Evolutionary conservation across 768 basidiomycete species (phyloP), one percentile per base, ranked within the genome.

Genomic region (Leccinum subgranulosum): DNA sequence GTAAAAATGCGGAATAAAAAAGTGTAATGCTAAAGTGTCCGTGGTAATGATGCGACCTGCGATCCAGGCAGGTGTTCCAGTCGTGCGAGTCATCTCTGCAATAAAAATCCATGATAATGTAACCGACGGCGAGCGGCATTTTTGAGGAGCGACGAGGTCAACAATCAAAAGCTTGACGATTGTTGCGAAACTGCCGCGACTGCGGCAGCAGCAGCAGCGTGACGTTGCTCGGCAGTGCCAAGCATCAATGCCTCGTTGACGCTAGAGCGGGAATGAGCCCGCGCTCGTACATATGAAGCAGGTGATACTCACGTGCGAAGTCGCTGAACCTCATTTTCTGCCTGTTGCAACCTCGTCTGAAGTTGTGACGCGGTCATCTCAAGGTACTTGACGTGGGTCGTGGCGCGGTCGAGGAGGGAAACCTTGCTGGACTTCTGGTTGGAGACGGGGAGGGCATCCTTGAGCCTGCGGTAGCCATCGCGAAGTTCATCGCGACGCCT

Each of bases 401-500:
- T 90, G 43, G 92, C 90, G 68, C 93, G 85, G 67, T 95, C 94
- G 64, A 96, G 82, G 56, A 95, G 78, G 60, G 87, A 90, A 53
- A 93, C 90, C 77, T 96, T 96, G 82, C 88, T 92, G 10, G 90
- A 86, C 80, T 94, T 92, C 81, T 94, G 92, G 78, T 92, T 94
- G 49, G 88, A 90, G 58, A 87, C 80, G 28, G 94, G 94, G 65
- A 96, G 86, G 55, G 87, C 88, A 66, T 92, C 89, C 83, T 92
- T 93, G 77, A 96, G 86, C 57, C 88, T 84, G 65, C 87, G 84
- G 75, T 95, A 96, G 59, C 92, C 93, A 56, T 96, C 93, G 55
- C 94, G 81, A 70, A 96, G 89, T 75, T 96, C 94, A 66, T 95
- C 92, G 39, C 94, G 85, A 64, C 94, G 83, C 64, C 92, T 81